These are phyloP conservation scores for Lodderomyces elongisporus DNA, from an alignment of 1,139 yeast genomes.

Conservation along the genomic window DNA sequence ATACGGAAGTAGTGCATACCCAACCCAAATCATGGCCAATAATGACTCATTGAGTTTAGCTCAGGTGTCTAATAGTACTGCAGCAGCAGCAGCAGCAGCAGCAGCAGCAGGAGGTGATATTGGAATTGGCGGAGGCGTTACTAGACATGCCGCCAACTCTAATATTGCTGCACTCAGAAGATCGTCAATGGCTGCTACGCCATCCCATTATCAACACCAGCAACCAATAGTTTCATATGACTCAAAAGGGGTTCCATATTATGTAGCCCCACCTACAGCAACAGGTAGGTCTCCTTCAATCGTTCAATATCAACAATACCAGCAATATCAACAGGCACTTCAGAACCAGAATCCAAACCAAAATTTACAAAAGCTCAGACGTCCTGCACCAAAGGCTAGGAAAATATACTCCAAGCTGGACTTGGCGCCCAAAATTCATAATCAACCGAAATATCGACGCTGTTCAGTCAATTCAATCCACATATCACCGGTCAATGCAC, in stretches of 20 bases:
- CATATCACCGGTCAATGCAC: constrained; percentile 81
- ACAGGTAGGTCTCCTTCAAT: constrained; percentile 33
- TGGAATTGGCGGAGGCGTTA: constrained; percentile 7
- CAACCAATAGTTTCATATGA: constrained; percentile 8
- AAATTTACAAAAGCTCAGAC: constrained; percentile 18
- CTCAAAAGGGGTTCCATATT: too few species aligned
- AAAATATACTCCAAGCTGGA: constrained; percentile 45
- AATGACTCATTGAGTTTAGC: background rate
- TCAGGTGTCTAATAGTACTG: background rate
- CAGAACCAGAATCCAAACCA: constrained; percentile 21
- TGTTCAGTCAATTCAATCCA: constrained; percentile 75
- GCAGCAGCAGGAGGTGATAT: too few species aligned
- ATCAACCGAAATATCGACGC: constrained; percentile 72
- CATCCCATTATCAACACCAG: constrained; percentile 15
- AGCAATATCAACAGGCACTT: constrained; percentile 32
- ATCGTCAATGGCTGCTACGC: constrained; percentile 34
- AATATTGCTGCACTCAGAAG: constrained; percentile 19
- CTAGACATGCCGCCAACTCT: constrained; percentile 5
- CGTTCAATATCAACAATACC: constrained; percentile 37
- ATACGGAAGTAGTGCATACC: constrained; percentile 7
- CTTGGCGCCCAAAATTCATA: constrained; percentile 57
- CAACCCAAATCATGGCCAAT: constrained; percentile 4
- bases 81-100: too few species aligned
- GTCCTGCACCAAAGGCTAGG: constrained; percentile 35
- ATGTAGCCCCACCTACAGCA: constrained; percentile 11